A percentile compares a stretch with the other conserved stretches of the same genome.
phyloP scores from a whole-genome alignment of 257 asterid species.

The Euphrasia confusa region DNA sequence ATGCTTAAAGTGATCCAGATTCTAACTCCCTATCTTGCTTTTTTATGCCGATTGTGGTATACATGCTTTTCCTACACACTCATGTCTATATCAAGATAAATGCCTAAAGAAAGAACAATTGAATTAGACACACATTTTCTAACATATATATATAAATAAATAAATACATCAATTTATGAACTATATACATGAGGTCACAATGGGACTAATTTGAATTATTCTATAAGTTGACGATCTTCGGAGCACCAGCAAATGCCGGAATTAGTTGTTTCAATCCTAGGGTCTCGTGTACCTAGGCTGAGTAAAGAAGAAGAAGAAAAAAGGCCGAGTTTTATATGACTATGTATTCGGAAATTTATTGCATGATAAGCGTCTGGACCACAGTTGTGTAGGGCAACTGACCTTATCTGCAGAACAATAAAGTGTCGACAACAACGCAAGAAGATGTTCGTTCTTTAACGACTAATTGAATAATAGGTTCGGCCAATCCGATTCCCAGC shows the following conservation, averaged over 20 bases:
- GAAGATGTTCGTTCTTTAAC: background rate
- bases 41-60: constrained; percentile 21
- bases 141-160: constrained; percentile 16
- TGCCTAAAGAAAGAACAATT: background rate
- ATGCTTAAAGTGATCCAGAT: constrained; percentile 28
- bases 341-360: background rate
- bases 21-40: constrained; percentile 27
- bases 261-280: background rate
- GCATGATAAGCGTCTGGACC: background rate
- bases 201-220: constrained; percentile 11
- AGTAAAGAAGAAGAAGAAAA: background rate
- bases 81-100: constrained; percentile 16
- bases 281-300: constrained; percentile 21
- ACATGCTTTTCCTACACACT: constrained; percentile 13
- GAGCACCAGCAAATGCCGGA: background rate
- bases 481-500: constrained; percentile 55
- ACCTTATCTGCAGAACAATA: constrained; percentile 24
- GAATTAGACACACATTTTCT: background rate
- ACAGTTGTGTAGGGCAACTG: constrained; percentile 14
- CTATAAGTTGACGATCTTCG: constrained; percentile 15
- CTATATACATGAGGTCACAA: constrained; percentile 24
- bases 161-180: constrained; percentile 19
- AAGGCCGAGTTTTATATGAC: constrained; percentile 4
- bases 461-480: constrained; percentile 40
- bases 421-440: constrained; percentile 12